A percentile compares a stretch with the other conserved stretches of the same genome.
These are phyloP conservation scores for Chlorencoelia australis DNA, from an alignment of 2,329 filamentous ascomycete genomes.

Conservation along the genomic window DNA sequence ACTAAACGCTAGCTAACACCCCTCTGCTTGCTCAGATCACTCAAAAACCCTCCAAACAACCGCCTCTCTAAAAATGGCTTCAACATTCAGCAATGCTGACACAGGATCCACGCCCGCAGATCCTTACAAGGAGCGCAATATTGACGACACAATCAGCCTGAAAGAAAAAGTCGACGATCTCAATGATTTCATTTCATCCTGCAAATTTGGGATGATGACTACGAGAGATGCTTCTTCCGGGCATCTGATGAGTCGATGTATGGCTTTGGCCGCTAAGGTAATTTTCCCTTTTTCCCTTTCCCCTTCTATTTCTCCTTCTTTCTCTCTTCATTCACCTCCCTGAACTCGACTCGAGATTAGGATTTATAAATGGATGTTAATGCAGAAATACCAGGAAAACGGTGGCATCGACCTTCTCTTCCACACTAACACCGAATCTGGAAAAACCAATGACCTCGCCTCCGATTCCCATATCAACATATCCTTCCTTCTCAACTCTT, in stretches of 20 bases:
- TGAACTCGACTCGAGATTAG: neutral
- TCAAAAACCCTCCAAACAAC: too few relatives aligned
- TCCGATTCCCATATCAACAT: constrained; percentile 69
- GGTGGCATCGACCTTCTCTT: constrained; percentile 77
- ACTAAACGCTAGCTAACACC: too few relatives aligned
- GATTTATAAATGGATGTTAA: neutral
- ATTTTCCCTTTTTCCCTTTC: constrained; percentile 9
- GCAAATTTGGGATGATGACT: constrained; percentile 86
- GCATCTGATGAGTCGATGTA: constrained; percentile 68
- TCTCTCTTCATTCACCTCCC: neutral
- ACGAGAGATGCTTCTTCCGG: constrained; percentile 57
- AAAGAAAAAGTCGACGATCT: constrained; percentile 71
- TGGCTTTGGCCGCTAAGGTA: constrained; percentile 75
- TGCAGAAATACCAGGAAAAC: constrained; percentile 45
- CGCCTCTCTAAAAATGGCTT: too few relatives aligned
- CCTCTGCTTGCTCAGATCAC: too few relatives aligned
- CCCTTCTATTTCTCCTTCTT: neutral
- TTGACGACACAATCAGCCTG: constrained; percentile 46
- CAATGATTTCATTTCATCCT: constrained; percentile 55
- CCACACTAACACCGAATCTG: constrained; percentile 82
- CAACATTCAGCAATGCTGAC: constrained; percentile 50
- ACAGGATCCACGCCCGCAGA: constrained; percentile 56
- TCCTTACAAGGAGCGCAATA: constrained; percentile 68
- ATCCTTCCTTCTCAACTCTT: constrained; percentile 65
- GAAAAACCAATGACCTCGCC: constrained; percentile 75